Conservation (phyloP, 257 asterid species). For the Buddleja alternifolia region DNA sequence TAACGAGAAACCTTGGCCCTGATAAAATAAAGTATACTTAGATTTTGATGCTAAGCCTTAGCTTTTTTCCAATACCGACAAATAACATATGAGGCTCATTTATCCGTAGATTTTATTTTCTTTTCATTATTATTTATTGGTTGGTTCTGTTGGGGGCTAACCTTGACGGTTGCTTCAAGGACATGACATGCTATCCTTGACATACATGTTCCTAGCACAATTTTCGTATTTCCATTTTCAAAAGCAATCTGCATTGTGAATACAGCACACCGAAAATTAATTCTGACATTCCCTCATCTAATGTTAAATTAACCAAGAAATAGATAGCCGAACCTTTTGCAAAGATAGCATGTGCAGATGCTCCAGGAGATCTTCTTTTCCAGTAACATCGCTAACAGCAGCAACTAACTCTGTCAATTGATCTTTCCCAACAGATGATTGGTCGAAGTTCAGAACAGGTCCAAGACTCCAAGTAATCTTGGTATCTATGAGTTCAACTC, state of each 20-base stretch:
- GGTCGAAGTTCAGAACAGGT: no score
- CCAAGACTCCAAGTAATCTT: no score
- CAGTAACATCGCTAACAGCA: constrained; percentile 67
- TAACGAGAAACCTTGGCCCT: constrained; percentile 92
- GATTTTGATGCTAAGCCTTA: constrained; percentile 8
- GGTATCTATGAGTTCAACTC: not conserved
- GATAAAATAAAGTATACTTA: constrained; percentile 23
- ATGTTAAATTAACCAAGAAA: constrained; percentile 24
- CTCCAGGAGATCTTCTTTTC: constrained; percentile 71
- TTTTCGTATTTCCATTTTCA: constrained; percentile 81
- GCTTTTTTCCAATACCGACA: constrained; percentile 1
- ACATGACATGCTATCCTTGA: constrained; percentile 92
- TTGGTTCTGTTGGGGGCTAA: constrained; percentile 22
- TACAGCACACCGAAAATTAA: not conserved
- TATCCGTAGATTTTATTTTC: not conserved
- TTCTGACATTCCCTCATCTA: constrained; percentile 21
- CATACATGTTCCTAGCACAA: constrained; percentile 72
- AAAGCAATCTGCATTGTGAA: constrained; percentile 64
- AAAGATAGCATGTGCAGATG: constrained; percentile 62
- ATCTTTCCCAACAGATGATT: constrained; percentile 52
- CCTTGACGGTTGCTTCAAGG: constrained; percentile 97
- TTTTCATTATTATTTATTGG: not conserved
- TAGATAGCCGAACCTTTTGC: constrained; percentile 67
- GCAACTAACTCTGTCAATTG: constrained; percentile 48
- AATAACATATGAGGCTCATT: not conserved